These are phyloP conservation scores for Cydonia oblonga DNA, from an alignment of 331 rosid species.

Conservation along the genomic window DNA sequence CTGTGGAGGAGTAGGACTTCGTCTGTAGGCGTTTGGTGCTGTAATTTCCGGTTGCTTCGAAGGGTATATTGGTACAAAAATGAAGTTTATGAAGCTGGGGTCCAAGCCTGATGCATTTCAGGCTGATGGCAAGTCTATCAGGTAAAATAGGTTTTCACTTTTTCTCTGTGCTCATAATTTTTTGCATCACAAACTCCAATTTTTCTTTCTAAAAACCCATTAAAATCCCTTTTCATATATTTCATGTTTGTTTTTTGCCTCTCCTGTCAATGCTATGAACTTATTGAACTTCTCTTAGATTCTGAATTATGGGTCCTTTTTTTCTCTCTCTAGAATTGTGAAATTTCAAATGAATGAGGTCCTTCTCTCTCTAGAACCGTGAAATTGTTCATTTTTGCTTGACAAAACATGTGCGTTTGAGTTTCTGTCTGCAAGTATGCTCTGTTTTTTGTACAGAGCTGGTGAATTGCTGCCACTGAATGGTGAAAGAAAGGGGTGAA, in stretches of 20 bases:
- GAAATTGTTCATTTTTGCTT: neutral
- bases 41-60: neutral
- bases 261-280: neutral
- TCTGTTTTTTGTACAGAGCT: neutral
- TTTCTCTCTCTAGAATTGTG: neutral
- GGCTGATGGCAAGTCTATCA: constrained; percentile 61
- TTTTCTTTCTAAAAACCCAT: neutral
- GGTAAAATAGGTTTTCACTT: constrained; percentile 24
- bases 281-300: neutral
- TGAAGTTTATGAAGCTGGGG: constrained; percentile 99
- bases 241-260: neutral
- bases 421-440: neutral
- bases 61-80: constrained; percentile 19
- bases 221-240: neutral
- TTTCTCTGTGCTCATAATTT: neutral
- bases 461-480: neutral
- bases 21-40: neutral
- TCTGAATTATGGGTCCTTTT: neutral
- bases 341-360: neutral
- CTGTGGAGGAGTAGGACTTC: neutral
- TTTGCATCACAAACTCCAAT: neutral
- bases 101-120: constrained; percentile 86
- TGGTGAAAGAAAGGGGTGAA: neutral
- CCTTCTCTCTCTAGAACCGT: too few species aligned
- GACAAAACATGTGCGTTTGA: neutral